phyloP scores from a whole-genome alignment of 1,284 basidiomycete species.

The Tilletia horrida region DNA sequence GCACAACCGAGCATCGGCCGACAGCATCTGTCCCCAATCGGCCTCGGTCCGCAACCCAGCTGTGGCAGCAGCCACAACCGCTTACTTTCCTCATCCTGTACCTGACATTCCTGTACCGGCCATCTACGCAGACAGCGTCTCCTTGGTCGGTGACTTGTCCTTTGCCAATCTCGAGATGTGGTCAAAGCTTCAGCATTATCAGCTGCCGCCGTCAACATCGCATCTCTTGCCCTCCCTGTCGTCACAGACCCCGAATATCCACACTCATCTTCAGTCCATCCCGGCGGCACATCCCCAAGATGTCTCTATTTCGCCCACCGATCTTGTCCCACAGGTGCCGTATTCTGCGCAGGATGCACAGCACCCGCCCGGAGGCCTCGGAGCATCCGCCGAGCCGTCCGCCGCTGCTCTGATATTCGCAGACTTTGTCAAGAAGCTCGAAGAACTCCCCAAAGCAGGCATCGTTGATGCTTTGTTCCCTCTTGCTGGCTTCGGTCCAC shows the following conservation, averaged over 20 bases:
- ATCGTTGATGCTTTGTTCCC: slow-evolving; percentile 23
- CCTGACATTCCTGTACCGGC: not conserved
- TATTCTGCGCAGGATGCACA: too few relatives aligned
- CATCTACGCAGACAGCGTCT: slow-evolving; percentile 8
- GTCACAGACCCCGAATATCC: too few relatives aligned
- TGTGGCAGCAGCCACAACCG: too few relatives aligned
- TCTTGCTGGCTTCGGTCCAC: too few relatives aligned
- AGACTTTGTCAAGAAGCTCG: slow-evolving; percentile 41
- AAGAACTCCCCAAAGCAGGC: slow-evolving; percentile 44
- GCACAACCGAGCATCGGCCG: not conserved
- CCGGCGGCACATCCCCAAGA: too few relatives aligned
- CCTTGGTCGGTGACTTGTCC: slow-evolving; percentile 28
- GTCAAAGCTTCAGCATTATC: slow-evolving; percentile 33
- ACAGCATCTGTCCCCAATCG: not conserved
- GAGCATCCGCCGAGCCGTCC: too few relatives aligned
- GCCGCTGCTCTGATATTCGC: slow-evolving; percentile 27
- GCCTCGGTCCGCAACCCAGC: too few relatives aligned
- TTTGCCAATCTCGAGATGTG: slow-evolving; percentile 39
- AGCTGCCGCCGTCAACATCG: slow-evolving; percentile 8
- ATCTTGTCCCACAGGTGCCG: too few relatives aligned
- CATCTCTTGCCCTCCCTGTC: too few relatives aligned
- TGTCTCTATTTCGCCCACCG: too few relatives aligned
- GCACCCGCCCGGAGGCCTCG: not conserved
- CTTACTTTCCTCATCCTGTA: too few relatives aligned
- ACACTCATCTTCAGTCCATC: too few relatives aligned